These are phyloP conservation scores for Fusarium mexicanum DNA, from an alignment of 2,329 filamentous ascomycete species.

Conservation along the genomic window DNA sequence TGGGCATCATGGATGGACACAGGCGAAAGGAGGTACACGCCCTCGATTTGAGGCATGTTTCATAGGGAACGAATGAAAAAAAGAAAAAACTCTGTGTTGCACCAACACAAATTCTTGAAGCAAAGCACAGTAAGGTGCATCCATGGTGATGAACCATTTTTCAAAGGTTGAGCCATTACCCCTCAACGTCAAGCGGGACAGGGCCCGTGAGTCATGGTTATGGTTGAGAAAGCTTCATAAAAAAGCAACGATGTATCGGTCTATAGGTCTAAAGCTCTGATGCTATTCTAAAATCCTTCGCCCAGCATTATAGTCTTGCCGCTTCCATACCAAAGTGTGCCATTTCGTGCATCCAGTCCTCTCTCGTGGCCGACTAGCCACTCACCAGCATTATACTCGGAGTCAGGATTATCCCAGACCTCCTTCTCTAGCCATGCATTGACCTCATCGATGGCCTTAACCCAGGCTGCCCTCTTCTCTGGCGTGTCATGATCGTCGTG, in stretches of 20 bases:
- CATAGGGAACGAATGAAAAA: constrained; percentile 57
- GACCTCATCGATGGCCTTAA: constrained; percentile 76
- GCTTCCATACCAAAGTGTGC: constrained; percentile 87
- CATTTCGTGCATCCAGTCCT: constrained; percentile 79
- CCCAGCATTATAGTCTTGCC: constrained; percentile 74
- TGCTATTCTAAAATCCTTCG: constrained; percentile 63
- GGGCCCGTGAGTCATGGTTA: background rate
- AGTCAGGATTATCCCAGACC: constrained; percentile 70
- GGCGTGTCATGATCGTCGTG: constrained; percentile 70
- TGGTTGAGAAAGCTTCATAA: constrained; percentile 11
- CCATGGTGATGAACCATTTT: constrained; percentile 5
- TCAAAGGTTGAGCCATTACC: constrained; percentile 5
- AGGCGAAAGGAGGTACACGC: constrained; percentile 59
- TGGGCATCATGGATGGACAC: constrained; percentile 61
- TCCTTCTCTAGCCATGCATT: constrained; percentile 78
- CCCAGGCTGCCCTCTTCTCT: constrained; percentile 69
- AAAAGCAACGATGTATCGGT: constrained; percentile 13
- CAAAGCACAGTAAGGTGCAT: constrained; percentile 4
- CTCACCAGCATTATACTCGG: constrained; percentile 67
- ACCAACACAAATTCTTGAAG: constrained; percentile 28
- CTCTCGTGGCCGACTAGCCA: constrained; percentile 90
- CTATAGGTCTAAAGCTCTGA: constrained; percentile 22
- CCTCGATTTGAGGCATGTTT: constrained; percentile 55
- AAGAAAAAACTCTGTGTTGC: constrained; percentile 44
- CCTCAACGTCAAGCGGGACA: background rate